These are phyloP conservation scores for Laburnicola sp. DNA, from an alignment of 2,329 filamentous ascomycete species.

Conservation along the genomic window DNA sequence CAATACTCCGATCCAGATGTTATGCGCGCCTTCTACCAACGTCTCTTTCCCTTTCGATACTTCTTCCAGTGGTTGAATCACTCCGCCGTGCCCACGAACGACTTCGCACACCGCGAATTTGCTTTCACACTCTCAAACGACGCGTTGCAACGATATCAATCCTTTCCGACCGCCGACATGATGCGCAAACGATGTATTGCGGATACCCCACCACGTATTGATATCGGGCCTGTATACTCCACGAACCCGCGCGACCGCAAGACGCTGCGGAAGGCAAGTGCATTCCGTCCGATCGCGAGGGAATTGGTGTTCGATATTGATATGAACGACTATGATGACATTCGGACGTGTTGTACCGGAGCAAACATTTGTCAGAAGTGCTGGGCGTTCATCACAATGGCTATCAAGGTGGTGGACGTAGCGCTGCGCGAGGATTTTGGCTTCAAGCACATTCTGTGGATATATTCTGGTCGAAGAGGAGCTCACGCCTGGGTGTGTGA, in stretches of 20 bases:
- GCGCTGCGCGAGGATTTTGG: slow-evolving; percentile 93
- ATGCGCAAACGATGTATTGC: slow-evolving; percentile 89
- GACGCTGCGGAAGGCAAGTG: slow-evolving; percentile 73
- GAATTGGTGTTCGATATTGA: slow-evolving; percentile 99
- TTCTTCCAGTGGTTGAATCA: slow-evolving; percentile 99
- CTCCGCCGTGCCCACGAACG: slow-evolving; percentile 77
- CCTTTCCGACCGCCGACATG: slow-evolving; percentile 70
- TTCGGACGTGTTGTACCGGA: slow-evolving; percentile 91
- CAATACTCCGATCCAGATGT: slow-evolving; percentile 73
- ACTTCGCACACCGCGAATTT: slow-evolving; percentile 94
- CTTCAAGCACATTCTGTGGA: slow-evolving; percentile 96
- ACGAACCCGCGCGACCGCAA: slow-evolving; percentile 94
- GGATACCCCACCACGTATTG: slow-evolving; percentile 89
- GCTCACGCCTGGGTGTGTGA: slow-evolving; percentile 99
- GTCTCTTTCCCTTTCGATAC: slow-evolving; percentile 90
- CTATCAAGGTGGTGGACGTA: slow-evolving; percentile 87
- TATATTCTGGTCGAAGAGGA: slow-evolving; percentile 95
- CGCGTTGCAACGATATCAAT: slow-evolving; percentile 90
- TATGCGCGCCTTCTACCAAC: slow-evolving; percentile 92
- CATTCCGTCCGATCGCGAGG: slow-evolving; percentile 86
- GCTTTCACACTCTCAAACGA: slow-evolving; percentile 94
- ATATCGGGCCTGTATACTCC: slow-evolving; percentile 96
- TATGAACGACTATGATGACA: slow-evolving; percentile 97
- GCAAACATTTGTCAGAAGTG: slow-evolving; percentile 93
- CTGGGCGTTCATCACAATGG: slow-evolving; percentile 98